phyloP scores from a whole-genome alignment of 768 basidiomycete species.

The Pisolithus sp. region DNA sequence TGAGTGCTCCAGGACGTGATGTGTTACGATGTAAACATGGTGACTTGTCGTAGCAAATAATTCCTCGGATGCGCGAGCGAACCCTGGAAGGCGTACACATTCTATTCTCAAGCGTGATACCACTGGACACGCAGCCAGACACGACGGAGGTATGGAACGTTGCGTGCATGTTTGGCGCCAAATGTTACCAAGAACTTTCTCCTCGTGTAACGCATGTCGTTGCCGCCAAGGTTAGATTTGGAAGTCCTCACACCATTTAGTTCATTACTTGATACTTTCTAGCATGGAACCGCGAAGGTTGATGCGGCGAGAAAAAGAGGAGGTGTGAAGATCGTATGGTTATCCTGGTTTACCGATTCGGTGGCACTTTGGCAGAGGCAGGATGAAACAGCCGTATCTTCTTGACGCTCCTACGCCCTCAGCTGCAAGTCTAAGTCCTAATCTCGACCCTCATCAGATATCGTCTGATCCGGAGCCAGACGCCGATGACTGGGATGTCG shows the following conservation, averaged over 20 bases:
- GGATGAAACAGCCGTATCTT: slow-evolving; percentile 72
- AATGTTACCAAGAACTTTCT: slow-evolving; percentile 64
- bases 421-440: slow-evolving; percentile 36
- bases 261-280: slow-evolving; percentile 3
- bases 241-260: slow-evolving; percentile 2
- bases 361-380: slow-evolving; percentile 82
- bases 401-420: slow-evolving; percentile 51
- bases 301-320: slow-evolving; percentile 73
- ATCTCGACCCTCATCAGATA: slow-evolving; percentile 43
- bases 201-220: slow-evolving; percentile 81
- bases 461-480: slow-evolving; percentile 66
- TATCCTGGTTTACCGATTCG: slow-evolving; percentile 86
- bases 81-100: slow-evolving; percentile 78
- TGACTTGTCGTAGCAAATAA: slow-evolving; percentile 56
- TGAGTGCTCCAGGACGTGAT: slow-evolving; percentile 30
- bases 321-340: slow-evolving; percentile 78
- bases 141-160: slow-evolving; percentile 79
- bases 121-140: slow-evolving; percentile 77
- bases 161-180: slow-evolving; percentile 85
- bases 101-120: slow-evolving; percentile 92
- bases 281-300: slow-evolving; percentile 92
- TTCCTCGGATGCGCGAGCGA: slow-evolving; percentile 68
- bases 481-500: slow-evolving; percentile 61
- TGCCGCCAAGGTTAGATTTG: slow-evolving; percentile 63
- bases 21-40: not conserved